Evolutionary conservation across 108 stramenopile species (phyloP), one percentile per base, ranked within the genome.

Genomic region (Conticribra weissflogii): DNA sequence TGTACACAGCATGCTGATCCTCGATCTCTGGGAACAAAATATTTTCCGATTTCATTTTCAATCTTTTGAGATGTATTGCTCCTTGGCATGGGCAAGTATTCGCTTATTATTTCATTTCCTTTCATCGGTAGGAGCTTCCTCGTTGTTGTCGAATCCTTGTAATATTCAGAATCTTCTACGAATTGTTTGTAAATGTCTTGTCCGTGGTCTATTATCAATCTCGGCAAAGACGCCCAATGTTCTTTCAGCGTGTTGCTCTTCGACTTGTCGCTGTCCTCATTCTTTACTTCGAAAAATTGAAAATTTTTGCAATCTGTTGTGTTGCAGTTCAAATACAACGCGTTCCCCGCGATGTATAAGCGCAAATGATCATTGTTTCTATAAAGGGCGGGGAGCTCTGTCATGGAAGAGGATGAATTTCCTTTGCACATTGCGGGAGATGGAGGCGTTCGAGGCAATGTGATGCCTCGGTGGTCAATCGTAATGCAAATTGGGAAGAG

Each of bases 141-240:
- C 36, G 12, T 41, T 41, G 5, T 41, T 41, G 36, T 9, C 36
- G 12, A 41, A 41, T 5, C 8, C 5, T 41, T 41, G 36, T 5
- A 41, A 9, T 41, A 9, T 5, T 41, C 8, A 9, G 5, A 12
- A 12, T 5, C 5, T 41, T 41, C 36, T 5, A 41, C 17, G 52
- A 53, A 14, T 53, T 53, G 52, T 53, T 53, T 53, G 4, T 7
- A 21, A 53, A 53, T 53, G 4, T 21, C 52, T 8, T 53, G 12
- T 8, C 52, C 52, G 17, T 24, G 52, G 24, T 53, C 52, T 21
- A 14, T 7, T 14, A 53, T 53, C 17, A 24, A 8, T 14, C 52
- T 21, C 14, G 52, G 52, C 17, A 8, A 24, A 53, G 21, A 24
- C 14, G 52, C 12, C 52, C 52, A 53, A 16, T 53, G 24, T 16